phyloP scores from a whole-genome alignment of 495 filamentous ascomycete species.

The Hyaloscypha hepaticicola region DNA sequence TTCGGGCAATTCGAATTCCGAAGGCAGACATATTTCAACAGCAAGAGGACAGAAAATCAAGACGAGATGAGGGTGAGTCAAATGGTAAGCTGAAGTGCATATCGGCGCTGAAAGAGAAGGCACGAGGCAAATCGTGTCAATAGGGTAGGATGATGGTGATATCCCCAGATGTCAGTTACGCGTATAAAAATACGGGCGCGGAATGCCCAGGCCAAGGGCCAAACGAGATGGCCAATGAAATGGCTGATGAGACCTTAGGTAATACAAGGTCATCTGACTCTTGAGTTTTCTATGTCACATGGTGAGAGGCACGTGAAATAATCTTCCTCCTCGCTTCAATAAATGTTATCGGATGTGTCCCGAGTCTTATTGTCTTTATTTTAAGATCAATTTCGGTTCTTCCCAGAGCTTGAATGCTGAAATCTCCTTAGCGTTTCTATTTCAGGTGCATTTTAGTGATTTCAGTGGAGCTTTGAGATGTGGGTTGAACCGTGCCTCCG shows the following conservation, averaged over 20 bases:
- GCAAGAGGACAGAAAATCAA: neutral
- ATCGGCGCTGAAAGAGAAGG: no score
- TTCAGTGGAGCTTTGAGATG: constrained; percentile 14
- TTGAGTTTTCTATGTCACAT: no score
- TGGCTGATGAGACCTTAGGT: no score
- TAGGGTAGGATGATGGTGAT: no score
- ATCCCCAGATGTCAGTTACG: no score
- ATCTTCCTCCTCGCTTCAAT: neutral
- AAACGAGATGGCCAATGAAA: no score
- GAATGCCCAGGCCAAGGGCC: no score
- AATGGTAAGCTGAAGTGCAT: no score
- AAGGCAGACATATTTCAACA: neutral
- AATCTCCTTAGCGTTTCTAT: constrained; percentile 1
- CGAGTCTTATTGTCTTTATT: neutral
- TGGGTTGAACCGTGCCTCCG: neutral
- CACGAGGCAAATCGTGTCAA: no score
- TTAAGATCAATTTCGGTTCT: neutral
- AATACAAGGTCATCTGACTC: no score
- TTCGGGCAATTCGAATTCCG: neutral
- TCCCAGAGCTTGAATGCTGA: neutral
- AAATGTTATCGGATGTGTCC: neutral
- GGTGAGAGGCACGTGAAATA: neutral
- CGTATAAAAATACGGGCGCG: no score
- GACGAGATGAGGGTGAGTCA: no score
- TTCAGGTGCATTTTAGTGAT: neutral